Conservation (phyloP, 2,329 filamentous ascomycete genomes). For the Pseudomassariella vexata region DNA sequence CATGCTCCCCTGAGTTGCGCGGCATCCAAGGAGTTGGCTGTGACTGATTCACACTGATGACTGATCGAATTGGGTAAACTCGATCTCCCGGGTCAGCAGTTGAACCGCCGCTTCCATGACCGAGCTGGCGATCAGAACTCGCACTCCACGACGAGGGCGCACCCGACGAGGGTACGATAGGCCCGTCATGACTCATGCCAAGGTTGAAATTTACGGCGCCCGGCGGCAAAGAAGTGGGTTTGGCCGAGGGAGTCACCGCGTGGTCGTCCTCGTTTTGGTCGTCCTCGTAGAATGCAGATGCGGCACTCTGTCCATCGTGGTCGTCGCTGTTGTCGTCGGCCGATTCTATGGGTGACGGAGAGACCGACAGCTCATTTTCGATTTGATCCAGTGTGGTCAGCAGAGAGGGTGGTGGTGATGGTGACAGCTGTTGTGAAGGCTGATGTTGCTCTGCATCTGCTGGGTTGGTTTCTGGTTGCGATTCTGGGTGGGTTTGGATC, state of each 20-base stretch:
- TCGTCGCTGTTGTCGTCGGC: too few relatives aligned
- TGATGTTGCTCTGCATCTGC: too few relatives aligned
- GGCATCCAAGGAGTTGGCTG: conserved; percentile 24
- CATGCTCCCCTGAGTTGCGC: conserved; percentile 31
- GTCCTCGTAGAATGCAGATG: too few relatives aligned
- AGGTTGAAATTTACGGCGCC: conserved; percentile 4
- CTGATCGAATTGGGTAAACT: conserved; percentile 78
- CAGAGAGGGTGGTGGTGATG: too few relatives aligned
- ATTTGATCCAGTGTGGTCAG: too few relatives aligned
- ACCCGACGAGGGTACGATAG: neutral
- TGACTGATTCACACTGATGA: conserved; percentile 60
- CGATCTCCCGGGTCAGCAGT: conserved; percentile 43
- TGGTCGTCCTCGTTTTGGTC: conserved; percentile 1
- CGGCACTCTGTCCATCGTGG: too few relatives aligned
- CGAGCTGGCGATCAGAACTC: conserved; percentile 34
- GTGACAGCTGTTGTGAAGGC: too few relatives aligned
- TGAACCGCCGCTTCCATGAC: conserved; percentile 22
- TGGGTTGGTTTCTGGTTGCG: too few relatives aligned
- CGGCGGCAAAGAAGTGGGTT: conserved; percentile 3
- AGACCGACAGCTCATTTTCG: too few relatives aligned
- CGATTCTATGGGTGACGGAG: too few relatives aligned
- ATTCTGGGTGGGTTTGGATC: too few relatives aligned
- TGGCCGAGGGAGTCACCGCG: conserved; percentile 3
- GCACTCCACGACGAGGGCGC: conserved; percentile 35
- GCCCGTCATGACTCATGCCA: conserved; percentile 4